A percentile compares a stretch with the other conserved stretches of the same genome.
Evolutionary conservation across 108 stramenopile genomes (phyloP).

Genomic region (Cyclostephanos tholiformis): DNA sequence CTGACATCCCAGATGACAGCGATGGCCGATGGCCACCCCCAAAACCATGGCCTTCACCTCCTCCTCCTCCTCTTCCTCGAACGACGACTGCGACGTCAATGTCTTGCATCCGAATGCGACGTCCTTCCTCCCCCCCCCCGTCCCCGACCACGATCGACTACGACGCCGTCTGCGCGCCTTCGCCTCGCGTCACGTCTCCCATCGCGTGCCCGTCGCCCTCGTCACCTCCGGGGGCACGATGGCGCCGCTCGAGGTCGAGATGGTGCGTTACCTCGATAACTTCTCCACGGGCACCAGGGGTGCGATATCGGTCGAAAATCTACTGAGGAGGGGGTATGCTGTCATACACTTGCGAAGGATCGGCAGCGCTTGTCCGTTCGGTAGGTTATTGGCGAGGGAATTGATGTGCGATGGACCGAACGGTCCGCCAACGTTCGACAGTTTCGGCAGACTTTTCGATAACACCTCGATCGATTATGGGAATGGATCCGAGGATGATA

Average conservation of each 20-base stretch:
- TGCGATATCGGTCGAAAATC: constrained; percentile 88
- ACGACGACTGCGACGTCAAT: too few species aligned
- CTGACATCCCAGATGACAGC: too few species aligned
- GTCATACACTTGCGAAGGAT: constrained; percentile 86
- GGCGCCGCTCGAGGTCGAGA: constrained; percentile 84
- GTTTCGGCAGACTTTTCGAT: constrained; percentile 67
- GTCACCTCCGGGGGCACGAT: constrained; percentile 90
- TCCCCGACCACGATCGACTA: constrained; percentile 18
- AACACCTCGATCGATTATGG: not conserved
- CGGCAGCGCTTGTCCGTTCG: constrained; percentile 82
- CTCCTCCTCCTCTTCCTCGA: too few species aligned
- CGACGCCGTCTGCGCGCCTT: constrained; percentile 49
- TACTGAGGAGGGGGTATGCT: constrained; percentile 86
- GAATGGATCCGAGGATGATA: constrained; percentile 37
- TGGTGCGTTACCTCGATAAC: constrained; percentile 93
- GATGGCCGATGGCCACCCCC: too few species aligned
- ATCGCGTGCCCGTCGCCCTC: constrained; percentile 82
- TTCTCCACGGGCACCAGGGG: constrained; percentile 95
- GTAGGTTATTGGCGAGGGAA: constrained; percentile 60
- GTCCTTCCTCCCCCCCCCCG: constrained; percentile 7
- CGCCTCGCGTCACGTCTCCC: constrained; percentile 60
- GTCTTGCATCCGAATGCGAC: not conserved
- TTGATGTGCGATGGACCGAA: constrained; percentile 52
- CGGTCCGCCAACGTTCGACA: constrained; percentile 55
- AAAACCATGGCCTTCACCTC: too few species aligned